Conservation (phyloP, 2,329 filamentous ascomycete species). For the Alternaria infectoria region DNA sequence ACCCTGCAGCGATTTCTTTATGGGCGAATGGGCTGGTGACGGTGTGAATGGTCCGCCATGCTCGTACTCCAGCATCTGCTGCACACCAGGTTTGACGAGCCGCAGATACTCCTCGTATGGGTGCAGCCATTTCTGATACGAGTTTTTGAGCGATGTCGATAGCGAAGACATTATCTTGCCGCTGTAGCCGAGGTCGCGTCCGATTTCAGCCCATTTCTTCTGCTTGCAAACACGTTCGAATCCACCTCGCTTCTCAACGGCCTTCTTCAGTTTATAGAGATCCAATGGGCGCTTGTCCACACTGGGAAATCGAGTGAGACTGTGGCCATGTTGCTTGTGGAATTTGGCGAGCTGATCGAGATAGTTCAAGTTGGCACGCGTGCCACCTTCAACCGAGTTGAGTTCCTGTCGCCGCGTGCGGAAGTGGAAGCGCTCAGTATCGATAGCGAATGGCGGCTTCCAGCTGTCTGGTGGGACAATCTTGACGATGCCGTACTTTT, state of each 20-base stretch:
- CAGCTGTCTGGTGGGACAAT: conserved; percentile 92
- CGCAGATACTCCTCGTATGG: conserved; percentile 95
- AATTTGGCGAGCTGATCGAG: conserved; percentile 94
- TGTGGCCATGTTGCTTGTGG: conserved; percentile 94
- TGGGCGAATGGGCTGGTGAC: conserved; percentile 75
- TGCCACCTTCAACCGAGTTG: conserved; percentile 97
- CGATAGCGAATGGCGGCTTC: conserved; percentile 95
- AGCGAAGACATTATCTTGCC: conserved; percentile 99
- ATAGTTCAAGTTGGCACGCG: conserved; percentile 93
- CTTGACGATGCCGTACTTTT: conserved; percentile 90
- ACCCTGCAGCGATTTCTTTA: conserved; percentile 62
- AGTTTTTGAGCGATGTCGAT: conserved; percentile 97
- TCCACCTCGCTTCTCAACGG: conserved; percentile 90
- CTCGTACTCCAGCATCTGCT: conserved; percentile 91
- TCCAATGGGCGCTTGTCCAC: conserved; percentile 98
- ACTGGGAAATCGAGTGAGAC: conserved; percentile 90
- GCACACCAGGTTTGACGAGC: conserved; percentile 91
- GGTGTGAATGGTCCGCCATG: conserved; percentile 90
- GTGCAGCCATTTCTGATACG: conserved; percentile 94
- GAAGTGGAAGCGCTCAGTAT: conserved; percentile 98
- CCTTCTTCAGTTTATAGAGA: conserved; percentile 94
- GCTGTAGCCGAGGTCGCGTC: conserved; percentile 93
- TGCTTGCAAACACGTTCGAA: conserved; percentile 96
- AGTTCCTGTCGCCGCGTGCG: conserved; percentile 94
- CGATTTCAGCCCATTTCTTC: conserved; percentile 99